phyloP scores from a whole-genome alignment of 2,329 filamentous ascomycete genomes.

The Endocalyx cinctus region DNA sequence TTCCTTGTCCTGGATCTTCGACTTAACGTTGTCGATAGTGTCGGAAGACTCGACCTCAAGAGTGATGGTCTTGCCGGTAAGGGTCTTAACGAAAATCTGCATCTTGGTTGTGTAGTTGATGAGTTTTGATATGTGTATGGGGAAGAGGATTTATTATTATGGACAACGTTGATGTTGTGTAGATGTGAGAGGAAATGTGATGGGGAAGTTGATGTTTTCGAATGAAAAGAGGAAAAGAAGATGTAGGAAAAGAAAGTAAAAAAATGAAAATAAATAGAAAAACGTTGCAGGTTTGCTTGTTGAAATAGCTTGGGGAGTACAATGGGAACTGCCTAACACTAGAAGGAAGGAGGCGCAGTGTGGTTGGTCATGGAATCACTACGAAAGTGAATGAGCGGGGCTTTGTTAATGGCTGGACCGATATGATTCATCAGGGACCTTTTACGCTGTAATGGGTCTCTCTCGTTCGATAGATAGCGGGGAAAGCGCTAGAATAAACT shows the following conservation, averaged over 20 bases:
- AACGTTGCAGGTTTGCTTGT: conserved; percentile 9
- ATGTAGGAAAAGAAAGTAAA: conserved; percentile 5
- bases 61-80: conserved; percentile 88
- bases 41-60: conserved; percentile 73
- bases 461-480: conserved; percentile 21
- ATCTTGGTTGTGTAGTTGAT: conserved; percentile 49
- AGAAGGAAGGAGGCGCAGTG: conserved; percentile 23
- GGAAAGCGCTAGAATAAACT: conserved; percentile 25
- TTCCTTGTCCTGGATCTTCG: conserved; percentile 88
- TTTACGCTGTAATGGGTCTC: no score
- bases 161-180: no score
- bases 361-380: conserved; percentile 25
- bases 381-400: conserved; percentile 19
- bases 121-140: conserved; percentile 9
- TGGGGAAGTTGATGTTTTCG: conserved; percentile 9
- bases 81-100: conserved; percentile 99
- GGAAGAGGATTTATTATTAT: conserved; percentile 9
- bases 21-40: conserved; percentile 84
- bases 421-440: conserved; percentile 27
- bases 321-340: conserved; percentile 11
- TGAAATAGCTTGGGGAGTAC: conserved; percentile 15
- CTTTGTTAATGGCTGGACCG: conserved; percentile 1
- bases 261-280: conserved; percentile 12
- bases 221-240: conserved; percentile 9
- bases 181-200: conserved; percentile 10